Base-by-base conservation (phyloP, 768 basidiomycete species). In the Melanogaster broomeanus region DNA sequence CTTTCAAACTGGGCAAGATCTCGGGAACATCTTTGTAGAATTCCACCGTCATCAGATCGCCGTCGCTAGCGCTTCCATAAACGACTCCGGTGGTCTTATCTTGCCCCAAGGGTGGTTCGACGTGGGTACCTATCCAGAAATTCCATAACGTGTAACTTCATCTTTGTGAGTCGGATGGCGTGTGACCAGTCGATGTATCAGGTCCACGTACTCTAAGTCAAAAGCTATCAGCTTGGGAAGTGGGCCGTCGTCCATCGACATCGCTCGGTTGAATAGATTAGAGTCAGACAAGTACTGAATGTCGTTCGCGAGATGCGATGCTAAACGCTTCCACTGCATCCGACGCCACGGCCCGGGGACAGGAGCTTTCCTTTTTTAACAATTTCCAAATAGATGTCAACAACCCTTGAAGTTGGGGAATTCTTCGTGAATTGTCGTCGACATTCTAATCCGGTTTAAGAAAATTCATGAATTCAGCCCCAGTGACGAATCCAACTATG, bases 81-180 rank as follows among this genome's bases (percentile, higher is more conserved):
- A 69, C 55, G 8, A 39, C 46, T 11, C 62, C 62, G 13, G 62
- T 59, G 28, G 19, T 19, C 5, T 38, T 73, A 21, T 82, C 68
- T 40, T 78, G 73, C 49, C 68, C 76, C 45, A 89, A 67, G 7
- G 87, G 83, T 27, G 78, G 80, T 39, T 77, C 71, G 45, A 89
- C 76, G 64, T 92, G 87, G 16, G 84, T 84, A 66, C 94, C 92
- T 46, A 93, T 86, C 91, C 90, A 93, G 15, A 93, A 74, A 51
- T 86, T 81, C 91, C 90, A 93, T 6, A 93, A 74, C 0, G 92
- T 93, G 65, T 88, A 93, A 63, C 90, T 91, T 55, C 31, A 52
- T 42, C 16, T 13, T 47, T 3, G n/a, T 58, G 27, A 56, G 48
- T 37, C 31, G 41, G 13, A 33, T n/a, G 15, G 13, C 22, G 11